Evolutionary conservation across 2,329 filamentous ascomycete species (phyloP).

Genomic region (Colletotrichum tropicicola): DNA sequence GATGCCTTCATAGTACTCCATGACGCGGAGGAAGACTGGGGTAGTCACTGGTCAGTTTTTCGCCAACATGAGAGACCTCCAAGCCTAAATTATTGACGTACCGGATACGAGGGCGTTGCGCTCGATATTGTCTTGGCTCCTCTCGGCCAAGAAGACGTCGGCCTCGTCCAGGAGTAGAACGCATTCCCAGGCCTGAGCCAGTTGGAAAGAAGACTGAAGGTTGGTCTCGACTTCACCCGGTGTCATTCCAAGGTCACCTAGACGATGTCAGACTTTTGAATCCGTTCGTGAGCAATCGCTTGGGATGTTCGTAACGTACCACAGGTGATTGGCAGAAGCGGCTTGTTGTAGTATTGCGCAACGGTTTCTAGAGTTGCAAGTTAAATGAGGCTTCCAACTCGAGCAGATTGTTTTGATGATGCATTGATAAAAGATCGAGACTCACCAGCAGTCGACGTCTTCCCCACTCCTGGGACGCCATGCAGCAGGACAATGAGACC

Average conservation of each 20-base stretch:
- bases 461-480: conserved; percentile 57
- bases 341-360: conserved; percentile 18
- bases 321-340: conserved; percentile 55
- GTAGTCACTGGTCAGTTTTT: background rate
- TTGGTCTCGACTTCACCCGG: conserved; percentile 5
- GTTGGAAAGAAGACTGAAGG: background rate
- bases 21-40: conserved; percentile 52
- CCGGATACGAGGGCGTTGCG: conserved; percentile 10
- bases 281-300: conserved; percentile 48
- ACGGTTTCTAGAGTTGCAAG: background rate
- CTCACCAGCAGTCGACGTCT: conserved; percentile 52
- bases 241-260: conserved; percentile 7
- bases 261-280: conserved; percentile 48
- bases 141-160: conserved; percentile 68
- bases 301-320: conserved; percentile 55
- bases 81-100: background rate
- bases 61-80: background rate
- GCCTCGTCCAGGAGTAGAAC: conserved; percentile 17
- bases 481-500: conserved; percentile 56
- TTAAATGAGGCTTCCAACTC: background rate
- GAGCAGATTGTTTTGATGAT: background rate
- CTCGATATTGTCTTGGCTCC: conserved; percentile 54
- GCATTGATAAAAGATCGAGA: background rate
- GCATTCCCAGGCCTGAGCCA: conserved; percentile 27
- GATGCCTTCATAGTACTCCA: conserved; percentile 60